Percentiles rank a stretch among this genome's conserved stretches.
phyloP scores from a whole-genome alignment of 148 eudicot species.

The Silene uniflora region DNA sequence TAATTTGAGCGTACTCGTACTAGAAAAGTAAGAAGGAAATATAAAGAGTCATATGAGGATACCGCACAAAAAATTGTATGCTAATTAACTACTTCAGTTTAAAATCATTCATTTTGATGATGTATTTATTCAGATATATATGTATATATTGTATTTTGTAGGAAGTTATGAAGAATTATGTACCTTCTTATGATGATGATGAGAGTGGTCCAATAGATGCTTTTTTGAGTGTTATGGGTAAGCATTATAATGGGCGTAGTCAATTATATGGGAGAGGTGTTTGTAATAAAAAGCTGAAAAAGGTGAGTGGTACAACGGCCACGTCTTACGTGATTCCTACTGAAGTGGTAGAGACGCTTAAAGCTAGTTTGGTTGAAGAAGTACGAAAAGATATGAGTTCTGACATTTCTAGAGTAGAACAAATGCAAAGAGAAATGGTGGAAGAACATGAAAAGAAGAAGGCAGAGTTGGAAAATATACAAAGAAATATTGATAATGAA shows the following conservation, averaged over 20 bases:
- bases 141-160: background rate
- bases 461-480: conserved; percentile 8
- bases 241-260: conserved; percentile 3
- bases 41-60: background rate
- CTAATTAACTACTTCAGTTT: no score
- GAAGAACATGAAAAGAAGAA: conserved; percentile 12
- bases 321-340: background rate
- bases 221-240: conserved; percentile 11
- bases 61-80: background rate
- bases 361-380: background rate
- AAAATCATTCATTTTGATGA: background rate
- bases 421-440: background rate
- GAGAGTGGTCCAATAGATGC: background rate
- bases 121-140: background rate
- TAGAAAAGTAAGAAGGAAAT: background rate
- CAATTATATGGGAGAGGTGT: no score
- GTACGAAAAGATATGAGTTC: background rate
- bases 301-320: background rate
- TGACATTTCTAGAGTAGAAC: background rate
- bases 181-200: background rate
- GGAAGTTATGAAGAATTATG: background rate
- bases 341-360: background rate
- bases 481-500: background rate
- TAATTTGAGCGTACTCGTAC: conserved; percentile 16
- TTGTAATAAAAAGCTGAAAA: conserved; percentile 1